phyloP scores from a whole-genome alignment of 495 filamentous ascomycete species.

The Aspergillus homomorphus region DNA sequence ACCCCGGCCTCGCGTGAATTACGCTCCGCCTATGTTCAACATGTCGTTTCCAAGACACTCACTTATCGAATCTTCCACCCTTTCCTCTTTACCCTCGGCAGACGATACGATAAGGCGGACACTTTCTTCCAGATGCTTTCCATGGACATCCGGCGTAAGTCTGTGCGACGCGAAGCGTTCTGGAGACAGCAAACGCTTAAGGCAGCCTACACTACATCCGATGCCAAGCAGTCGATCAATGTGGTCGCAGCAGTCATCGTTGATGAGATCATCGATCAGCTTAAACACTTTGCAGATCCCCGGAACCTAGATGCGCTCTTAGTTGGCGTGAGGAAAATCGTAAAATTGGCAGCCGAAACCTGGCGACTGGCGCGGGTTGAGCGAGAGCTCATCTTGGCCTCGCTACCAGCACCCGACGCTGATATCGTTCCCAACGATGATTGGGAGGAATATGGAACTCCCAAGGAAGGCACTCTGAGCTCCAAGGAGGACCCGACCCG shows the following conservation, averaged over 20 bases:
- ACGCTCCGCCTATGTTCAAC: slow-evolving; percentile 59
- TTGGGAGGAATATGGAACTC: slow-evolving; percentile 45
- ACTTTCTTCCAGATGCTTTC: slow-evolving; percentile 60
- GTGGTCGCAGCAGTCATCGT: slow-evolving; percentile 58
- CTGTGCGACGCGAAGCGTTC: slow-evolving; percentile 58
- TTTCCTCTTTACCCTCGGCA: slow-evolving; percentile 62
- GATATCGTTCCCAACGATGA: slow-evolving; percentile 38
- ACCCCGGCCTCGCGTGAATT: slow-evolving; percentile 51
- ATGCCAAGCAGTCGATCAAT: slow-evolving; percentile 60
- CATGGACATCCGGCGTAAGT: slow-evolving; percentile 59
- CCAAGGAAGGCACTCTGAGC: slow-evolving; percentile 20
- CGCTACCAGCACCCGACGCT: slow-evolving; percentile 48
- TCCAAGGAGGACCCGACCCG: slow-evolving; percentile 30
- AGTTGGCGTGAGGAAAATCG: slow-evolving; percentile 52
- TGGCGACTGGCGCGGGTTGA: slow-evolving; percentile 64
- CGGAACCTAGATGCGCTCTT: slow-evolving; percentile 51
- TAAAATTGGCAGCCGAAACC: slow-evolving; percentile 62
- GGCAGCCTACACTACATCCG: slow-evolving; percentile 60
- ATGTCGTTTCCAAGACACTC: slow-evolving; percentile 57
- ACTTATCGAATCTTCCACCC: slow-evolving; percentile 63
- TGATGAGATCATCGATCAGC: slow-evolving; percentile 57
- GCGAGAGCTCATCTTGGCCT: slow-evolving; percentile 56
- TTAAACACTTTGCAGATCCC: slow-evolving; percentile 57
- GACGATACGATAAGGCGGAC: slow-evolving; percentile 59
- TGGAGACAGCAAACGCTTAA: slow-evolving; percentile 65